These are phyloP conservation scores for Akanthomyces muscarius DNA, from an alignment of 2,329 filamentous ascomycete genomes.

Conservation along the genomic window DNA sequence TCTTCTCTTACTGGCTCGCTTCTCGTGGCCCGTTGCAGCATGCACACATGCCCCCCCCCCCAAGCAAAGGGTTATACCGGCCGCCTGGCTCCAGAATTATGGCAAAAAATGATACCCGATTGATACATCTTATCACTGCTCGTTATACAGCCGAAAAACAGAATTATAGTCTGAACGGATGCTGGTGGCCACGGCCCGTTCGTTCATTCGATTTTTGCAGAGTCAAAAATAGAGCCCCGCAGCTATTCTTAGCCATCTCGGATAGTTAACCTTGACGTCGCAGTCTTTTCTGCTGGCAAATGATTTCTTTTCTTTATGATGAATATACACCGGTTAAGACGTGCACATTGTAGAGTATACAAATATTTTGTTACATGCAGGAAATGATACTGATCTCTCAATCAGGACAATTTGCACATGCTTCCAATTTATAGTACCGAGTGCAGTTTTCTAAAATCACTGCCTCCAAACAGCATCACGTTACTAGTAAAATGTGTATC, in stretches of 20 bases:
- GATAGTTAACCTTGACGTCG: neutral
- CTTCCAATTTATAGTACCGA: too few relatives aligned
- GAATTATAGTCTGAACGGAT: neutral
- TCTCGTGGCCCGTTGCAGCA: neutral
- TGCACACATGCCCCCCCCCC: too few relatives aligned
- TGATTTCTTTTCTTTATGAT: neutral
- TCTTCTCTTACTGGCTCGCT: neutral
- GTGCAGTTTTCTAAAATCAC: too few relatives aligned
- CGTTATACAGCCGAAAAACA: too few relatives aligned
- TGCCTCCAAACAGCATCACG: too few relatives aligned
- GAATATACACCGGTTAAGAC: neutral
- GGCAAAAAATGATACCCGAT: neutral
- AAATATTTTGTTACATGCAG: neutral
- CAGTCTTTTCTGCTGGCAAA: neutral
- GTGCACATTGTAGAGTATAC: too few relatives aligned
- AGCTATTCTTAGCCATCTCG: conserved; percentile 4
- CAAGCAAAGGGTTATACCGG: neutral
- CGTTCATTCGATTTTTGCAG: neutral
- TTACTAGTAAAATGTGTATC: too few relatives aligned
- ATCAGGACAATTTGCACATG: too few relatives aligned
- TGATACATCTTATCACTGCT: too few relatives aligned
- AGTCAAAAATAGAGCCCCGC: neutral
- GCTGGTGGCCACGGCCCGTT: neutral
- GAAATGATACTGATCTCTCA: too few relatives aligned
- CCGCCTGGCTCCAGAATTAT: neutral